These are phyloP conservation scores for Syzygium jambos DNA, from an alignment of 345 rosid genomes.

Conservation along the genomic window DNA sequence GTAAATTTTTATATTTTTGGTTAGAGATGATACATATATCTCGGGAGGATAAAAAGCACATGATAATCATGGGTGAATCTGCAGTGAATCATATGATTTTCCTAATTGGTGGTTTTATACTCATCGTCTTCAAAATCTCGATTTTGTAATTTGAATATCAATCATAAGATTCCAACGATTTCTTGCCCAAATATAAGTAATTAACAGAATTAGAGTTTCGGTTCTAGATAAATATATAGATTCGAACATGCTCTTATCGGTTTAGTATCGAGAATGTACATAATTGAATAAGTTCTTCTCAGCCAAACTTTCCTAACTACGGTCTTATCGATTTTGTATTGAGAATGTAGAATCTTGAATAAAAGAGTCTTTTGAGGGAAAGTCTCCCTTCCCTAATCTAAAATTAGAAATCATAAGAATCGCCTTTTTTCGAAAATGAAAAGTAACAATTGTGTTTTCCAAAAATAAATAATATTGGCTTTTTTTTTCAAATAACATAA, in stretches of 20 bases:
- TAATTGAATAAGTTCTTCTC: background rate
- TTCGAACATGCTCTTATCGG: background rate
- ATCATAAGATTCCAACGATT: background rate
- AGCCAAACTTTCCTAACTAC: background rate
- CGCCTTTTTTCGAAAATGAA: background rate
- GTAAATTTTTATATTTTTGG: background rate
- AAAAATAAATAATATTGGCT: background rate
- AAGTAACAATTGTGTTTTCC: background rate
- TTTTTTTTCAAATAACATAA: background rate
- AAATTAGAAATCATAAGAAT: background rate
- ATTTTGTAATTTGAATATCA: background rate
- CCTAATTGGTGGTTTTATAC: background rate
- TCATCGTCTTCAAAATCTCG: background rate
- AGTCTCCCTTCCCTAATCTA: background rate
- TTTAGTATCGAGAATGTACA: background rate
- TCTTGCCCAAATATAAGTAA: background rate
- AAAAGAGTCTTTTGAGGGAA: background rate
- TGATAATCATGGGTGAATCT: background rate
- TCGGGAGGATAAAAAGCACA: accelerated
- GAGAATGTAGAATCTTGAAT: background rate
- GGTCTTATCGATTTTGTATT: background rate
- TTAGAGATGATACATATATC: background rate
- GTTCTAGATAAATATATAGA: background rate
- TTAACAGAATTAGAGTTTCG: background rate
- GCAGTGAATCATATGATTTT: background rate